phyloP scores from a whole-genome alignment of 2,329 filamentous ascomycete species.

The Dactylella cylindrospora region DNA sequence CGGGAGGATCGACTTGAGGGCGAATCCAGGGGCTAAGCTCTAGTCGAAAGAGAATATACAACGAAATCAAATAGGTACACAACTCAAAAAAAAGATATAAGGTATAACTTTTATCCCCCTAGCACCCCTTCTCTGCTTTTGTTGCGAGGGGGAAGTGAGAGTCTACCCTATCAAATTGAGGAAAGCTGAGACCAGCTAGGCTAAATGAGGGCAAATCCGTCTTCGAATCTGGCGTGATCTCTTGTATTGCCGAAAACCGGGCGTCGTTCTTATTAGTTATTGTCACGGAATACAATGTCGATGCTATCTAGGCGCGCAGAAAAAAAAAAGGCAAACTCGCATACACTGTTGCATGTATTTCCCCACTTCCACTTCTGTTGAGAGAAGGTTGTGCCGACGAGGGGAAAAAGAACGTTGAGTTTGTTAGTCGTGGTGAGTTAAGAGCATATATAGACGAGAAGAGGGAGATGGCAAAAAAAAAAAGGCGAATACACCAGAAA shows the following conservation, averaged over 20 bases:
- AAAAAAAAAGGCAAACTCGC: no score
- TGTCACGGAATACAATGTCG: no score
- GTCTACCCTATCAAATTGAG: slow-evolving; percentile 3
- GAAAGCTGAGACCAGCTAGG: slow-evolving; percentile 18
- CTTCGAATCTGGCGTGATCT: slow-evolving; percentile 8
- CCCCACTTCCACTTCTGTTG: slow-evolving; percentile 22
- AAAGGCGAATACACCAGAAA: neutral
- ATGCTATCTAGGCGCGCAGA: no score
- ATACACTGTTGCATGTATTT: no score
- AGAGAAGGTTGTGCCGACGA: slow-evolving; percentile 14
- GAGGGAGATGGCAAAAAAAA: neutral
- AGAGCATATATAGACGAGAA: neutral
- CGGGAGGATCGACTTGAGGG: slow-evolving; percentile 9
- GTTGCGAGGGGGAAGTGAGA: no score
- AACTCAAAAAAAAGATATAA: no score
- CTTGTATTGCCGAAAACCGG: neutral
- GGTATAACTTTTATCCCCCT: no score
- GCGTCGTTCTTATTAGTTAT: no score
- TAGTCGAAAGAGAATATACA: slow-evolving; percentile 9
- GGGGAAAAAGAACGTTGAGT: slow-evolving; percentile 15
- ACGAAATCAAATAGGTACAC: slow-evolving; percentile 21
- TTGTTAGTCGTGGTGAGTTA: neutral
- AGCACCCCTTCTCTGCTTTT: no score
- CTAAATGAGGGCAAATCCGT: slow-evolving; percentile 38
- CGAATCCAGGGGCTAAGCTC: slow-evolving; percentile 18